A percentile compares a stretch with the other conserved stretches of the same genome.
These are phyloP conservation scores for Penicillium pulvis DNA, from an alignment of 495 filamentous ascomycete genomes.

Conservation along the genomic window DNA sequence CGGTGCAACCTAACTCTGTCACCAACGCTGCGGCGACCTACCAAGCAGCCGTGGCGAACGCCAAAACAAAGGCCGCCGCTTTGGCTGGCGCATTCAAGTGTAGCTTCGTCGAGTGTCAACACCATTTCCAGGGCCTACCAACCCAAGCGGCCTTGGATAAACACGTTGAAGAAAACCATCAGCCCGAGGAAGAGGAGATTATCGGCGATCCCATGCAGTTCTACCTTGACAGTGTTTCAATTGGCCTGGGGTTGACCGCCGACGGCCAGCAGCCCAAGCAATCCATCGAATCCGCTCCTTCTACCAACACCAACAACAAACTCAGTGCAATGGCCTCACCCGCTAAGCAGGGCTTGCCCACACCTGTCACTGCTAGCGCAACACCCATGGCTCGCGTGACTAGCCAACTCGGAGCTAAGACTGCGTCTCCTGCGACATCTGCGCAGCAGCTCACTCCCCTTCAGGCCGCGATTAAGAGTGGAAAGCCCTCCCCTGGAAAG, in stretches of 20 bases:
- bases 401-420: slow-evolving; percentile 42
- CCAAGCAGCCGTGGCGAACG: slow-evolving; percentile 35
- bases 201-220: slow-evolving; percentile 52
- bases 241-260: slow-evolving; percentile 37
- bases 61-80: slow-evolving; percentile 33
- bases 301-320: slow-evolving; percentile 22
- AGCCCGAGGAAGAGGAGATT: slow-evolving; percentile 39
- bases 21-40: slow-evolving; percentile 35
- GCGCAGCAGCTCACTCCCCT: slow-evolving; percentile 46
- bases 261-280: slow-evolving; percentile 31
- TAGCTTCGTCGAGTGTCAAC: slow-evolving; percentile 44
- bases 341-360: slow-evolving; percentile 38
- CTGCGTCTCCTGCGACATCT: slow-evolving; percentile 41
- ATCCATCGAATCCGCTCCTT: slow-evolving; percentile 17
- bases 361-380: slow-evolving; percentile 35
- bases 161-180: slow-evolving; percentile 51
- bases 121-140: slow-evolving; percentile 47
- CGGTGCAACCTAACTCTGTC: slow-evolving; percentile 30
- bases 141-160: slow-evolving; percentile 49
- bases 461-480: slow-evolving; percentile 30
- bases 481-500: slow-evolving; percentile 31
- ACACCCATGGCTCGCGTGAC: slow-evolving; percentile 47
- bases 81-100: slow-evolving; percentile 44
- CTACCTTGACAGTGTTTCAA: slow-evolving; percentile 46
- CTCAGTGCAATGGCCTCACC: slow-evolving; percentile 28